Conservation (phyloP, 169 alveolate species). For the Cytauxzoon felis region DNA sequence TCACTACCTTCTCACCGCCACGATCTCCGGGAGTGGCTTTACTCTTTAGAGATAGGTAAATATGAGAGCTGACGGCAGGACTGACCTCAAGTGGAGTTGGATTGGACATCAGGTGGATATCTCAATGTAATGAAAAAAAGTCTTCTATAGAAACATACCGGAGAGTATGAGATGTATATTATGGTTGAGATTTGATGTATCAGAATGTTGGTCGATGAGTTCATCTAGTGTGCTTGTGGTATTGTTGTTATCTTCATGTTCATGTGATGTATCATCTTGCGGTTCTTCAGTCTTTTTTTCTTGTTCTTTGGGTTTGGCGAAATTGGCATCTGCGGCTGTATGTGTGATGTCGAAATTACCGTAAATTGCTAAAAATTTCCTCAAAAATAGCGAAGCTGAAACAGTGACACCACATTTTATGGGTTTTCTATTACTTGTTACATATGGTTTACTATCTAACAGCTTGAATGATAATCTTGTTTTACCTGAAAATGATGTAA, state of each 20-base stretch:
- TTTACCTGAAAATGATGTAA: neutral
- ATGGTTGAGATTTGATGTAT: neutral
- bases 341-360: constrained; percentile 20
- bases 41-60: too few species aligned
- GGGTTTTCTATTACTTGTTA: neutral
- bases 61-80: too few species aligned
- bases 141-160: neutral
- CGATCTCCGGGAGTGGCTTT: too few species aligned
- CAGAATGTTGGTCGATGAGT: neutral
- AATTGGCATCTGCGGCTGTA: constrained; percentile 5
- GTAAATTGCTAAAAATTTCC: constrained; percentile 1
- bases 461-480: neutral
- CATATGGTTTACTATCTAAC: neutral
- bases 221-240: constrained; percentile 10
- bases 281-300: neutral
- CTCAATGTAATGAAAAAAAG: too few species aligned
- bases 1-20: too few species aligned
- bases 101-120: too few species aligned
- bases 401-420: constrained; percentile 4
- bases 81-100: too few species aligned
- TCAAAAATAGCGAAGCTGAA: constrained; percentile 1
- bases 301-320: neutral
- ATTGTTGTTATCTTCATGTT: neutral
- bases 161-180: constrained; percentile 18
- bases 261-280: neutral